phyloP scores from a whole-genome alignment of 495 filamentous ascomycete genomes.

The Trichoderma virens region DNA sequence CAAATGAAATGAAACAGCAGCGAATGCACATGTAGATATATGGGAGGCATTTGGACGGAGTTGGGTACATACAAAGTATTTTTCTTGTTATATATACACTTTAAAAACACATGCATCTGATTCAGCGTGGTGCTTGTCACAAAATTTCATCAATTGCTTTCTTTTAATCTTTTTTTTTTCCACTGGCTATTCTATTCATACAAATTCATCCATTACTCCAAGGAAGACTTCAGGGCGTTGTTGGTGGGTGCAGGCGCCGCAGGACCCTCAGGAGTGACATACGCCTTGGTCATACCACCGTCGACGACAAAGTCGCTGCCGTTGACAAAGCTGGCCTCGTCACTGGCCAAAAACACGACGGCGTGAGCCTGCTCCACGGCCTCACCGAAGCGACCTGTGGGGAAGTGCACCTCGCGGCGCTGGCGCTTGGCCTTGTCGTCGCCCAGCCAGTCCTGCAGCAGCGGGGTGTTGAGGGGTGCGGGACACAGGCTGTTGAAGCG shows the following conservation, averaged over 20 bases:
- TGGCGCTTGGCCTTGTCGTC: slow-evolving; percentile 77
- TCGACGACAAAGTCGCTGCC: slow-evolving; percentile 92
- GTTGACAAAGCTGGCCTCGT: slow-evolving; percentile 91
- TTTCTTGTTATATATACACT: background rate
- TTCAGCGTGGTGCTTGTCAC: background rate
- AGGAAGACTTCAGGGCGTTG: slow-evolving; percentile 39
- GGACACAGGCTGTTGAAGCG: slow-evolving; percentile 91
- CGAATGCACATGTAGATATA: background rate
- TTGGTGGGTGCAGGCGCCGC: slow-evolving; percentile 64
- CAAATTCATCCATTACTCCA: slow-evolving; percentile 12
- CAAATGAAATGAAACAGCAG: background rate
- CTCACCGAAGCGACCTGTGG: slow-evolving; percentile 89
- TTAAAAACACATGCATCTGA: background rate
- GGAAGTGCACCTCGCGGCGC: slow-evolving; percentile 91
- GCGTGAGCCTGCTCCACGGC: slow-evolving; percentile 92
- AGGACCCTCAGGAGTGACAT: slow-evolving; percentile 84
- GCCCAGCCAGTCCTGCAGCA: slow-evolving; percentile 95
- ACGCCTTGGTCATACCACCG: slow-evolving; percentile 92
- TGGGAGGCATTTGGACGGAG: slow-evolving; percentile 6
- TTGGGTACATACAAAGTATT: background rate
- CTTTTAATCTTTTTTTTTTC: too few species aligned
- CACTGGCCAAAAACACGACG: slow-evolving; percentile 87
- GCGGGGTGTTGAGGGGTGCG: slow-evolving; percentile 75
- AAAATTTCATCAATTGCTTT: background rate
- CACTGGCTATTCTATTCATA: background rate